Base-by-base conservation (phyloP, 2,329 filamentous ascomycete genomes). In the Clonostachys sp. region DNA sequence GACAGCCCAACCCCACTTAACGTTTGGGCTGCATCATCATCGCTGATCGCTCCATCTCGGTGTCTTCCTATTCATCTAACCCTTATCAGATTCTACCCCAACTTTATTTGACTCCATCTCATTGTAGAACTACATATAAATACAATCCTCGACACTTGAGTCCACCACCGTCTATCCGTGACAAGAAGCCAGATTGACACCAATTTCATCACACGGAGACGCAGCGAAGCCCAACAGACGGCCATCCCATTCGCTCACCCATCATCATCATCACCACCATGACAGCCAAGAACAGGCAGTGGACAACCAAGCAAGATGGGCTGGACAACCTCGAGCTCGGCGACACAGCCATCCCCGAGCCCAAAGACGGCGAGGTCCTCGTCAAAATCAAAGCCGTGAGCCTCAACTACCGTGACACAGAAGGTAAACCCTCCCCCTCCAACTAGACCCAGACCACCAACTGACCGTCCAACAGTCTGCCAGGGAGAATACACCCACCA, bases 401-500 rank as follows among this genome's bases (percentile, higher is more conserved):
- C n/a, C 56, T 78, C 40, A 78, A 78, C 53, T 75, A 70, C 41
- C 71, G 74, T 5, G 74, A 78, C 51, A 72, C 70, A 1, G 72
- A 77, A 56, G 73, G 73, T 74, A 38, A 9, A 6, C 10, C 35
- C 34, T 12, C 35, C 34, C 36, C 30, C 34, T 14, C 36, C 14
- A 39, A 24, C 14, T n/a, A 30, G 24, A 30, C 24, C 24, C 9
- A 30, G 9, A 41, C 5, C 20, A 3, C 14, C 20, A 20, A 13
- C 34, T 41, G 18, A 33, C 36, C 20, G 12, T 14, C 16, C 35
- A 4, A 1, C 49, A 84, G 84, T 88, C 17, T 73, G 72, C 57
- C 83, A 77, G 68, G 85, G 85, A 33, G 69, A 80, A 12, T 89
- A 87, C 67, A 81, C 72, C 58, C 83, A 88, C 63, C 82, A 87